Evolutionary conservation across 345 rosid species (phyloP).

Genomic region (sweet orange (Citrus sinensis)): DNA sequence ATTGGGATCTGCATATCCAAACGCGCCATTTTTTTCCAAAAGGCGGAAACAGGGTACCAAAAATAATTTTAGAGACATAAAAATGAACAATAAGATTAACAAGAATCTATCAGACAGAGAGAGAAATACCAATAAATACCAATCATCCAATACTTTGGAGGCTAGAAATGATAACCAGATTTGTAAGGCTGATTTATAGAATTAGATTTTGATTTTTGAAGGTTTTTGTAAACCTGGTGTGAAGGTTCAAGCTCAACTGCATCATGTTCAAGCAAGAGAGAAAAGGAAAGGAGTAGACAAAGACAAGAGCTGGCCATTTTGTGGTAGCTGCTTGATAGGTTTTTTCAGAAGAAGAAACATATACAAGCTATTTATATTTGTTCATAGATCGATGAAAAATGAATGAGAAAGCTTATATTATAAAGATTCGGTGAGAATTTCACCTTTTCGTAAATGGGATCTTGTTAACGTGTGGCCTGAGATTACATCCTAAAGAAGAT

Average conservation of each 20-base stretch:
- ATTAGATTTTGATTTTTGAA: constrained; percentile 18
- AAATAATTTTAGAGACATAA: constrained; percentile 1
- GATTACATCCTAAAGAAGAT: too few relatives aligned
- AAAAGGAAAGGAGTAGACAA: constrained; percentile 27
- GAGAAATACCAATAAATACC: constrained; percentile 39
- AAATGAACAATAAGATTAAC: background rate
- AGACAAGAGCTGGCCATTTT: constrained; percentile 11
- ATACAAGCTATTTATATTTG: background rate
- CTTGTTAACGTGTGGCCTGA: too few relatives aligned
- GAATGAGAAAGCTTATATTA: too few relatives aligned
- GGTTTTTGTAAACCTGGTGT: too few relatives aligned
- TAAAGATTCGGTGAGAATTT: too few relatives aligned
- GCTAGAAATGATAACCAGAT: constrained; percentile 70
- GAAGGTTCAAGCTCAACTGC: too few relatives aligned
- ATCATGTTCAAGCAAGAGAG: constrained; percentile 23
- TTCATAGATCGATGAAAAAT: too few relatives aligned
- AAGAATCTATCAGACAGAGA: background rate
- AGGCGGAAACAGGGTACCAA: background rate
- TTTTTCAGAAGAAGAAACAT: background rate
- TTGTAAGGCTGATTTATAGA: constrained; percentile 48
- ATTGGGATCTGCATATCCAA: constrained; percentile 62
- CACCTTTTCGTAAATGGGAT: too few relatives aligned
- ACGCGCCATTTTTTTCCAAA: constrained; percentile 18
- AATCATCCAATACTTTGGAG: constrained; percentile 71
- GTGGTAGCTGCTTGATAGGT: background rate